Base-by-base conservation (phyloP, 1,284 basidiomycete species). In the Moesziomyces sp. region DNA sequence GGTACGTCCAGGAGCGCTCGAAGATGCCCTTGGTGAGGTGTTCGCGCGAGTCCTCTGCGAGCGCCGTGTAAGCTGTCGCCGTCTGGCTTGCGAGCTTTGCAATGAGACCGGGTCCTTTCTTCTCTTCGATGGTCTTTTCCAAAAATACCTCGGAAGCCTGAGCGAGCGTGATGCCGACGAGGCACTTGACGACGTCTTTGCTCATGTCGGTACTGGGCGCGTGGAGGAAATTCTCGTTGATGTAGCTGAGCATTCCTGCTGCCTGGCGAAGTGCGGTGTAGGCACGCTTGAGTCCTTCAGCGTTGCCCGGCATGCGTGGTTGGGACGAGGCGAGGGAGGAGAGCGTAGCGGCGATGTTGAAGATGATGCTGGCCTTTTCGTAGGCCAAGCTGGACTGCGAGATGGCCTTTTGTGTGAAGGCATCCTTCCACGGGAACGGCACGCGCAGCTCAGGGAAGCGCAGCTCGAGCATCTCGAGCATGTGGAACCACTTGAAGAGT, bases 151-250 rank as follows among this genome's bases (percentile, higher is more conserved):
- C 97, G 0, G 93, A 93, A 0, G 96, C 94, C 85, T 99, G 96
- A 0, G 93, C 93, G 18, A 95, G 88, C 84, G 93, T 92, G 72
- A 97, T 79, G 23, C 89, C 90, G 16, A 94, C 91, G 33, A 98
- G 87, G 71, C 96, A 92, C 85, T 96, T 95, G 87, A 99, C 89
- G 52, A 99, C 93, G 61, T 98, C 95, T 28, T 93, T 89, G 83
- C 91, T 92, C 57, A 99, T 89, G 85, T 99, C 97, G 1, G 93
- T 97, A n/a, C 93, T 95, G 0, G 97, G 97, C 0, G 97, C 97
- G 82, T 99, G 97, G 0, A 99, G 86, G 85, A 99, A 99, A 88
- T 99, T 99, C 85, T 99, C 96, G 86, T 98, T 98, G 88, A 99
- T 96, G 84, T 99, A 99, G 11, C 91, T 93, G 79, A 98, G 89